Conservation (phyloP, 257 asterid genomes). For the Orobanche coerulescens region DNA sequence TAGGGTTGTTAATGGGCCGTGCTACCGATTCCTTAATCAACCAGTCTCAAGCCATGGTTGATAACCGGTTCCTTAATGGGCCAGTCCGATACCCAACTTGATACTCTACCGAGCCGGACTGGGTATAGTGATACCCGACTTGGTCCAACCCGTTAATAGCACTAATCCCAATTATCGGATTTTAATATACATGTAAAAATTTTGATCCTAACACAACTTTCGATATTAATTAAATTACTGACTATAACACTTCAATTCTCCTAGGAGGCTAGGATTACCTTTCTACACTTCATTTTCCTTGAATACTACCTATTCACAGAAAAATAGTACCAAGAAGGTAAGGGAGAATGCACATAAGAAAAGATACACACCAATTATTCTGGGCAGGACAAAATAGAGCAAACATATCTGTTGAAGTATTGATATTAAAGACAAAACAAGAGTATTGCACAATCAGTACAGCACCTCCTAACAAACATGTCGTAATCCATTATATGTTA, state of each 20-base stretch:
- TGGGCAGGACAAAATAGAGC: neutral
- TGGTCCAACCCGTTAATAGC: too few species aligned
- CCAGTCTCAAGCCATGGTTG: too few species aligned
- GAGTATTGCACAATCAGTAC: neutral
- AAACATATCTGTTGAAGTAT: neutral
- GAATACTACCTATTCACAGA: neutral
- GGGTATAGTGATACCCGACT: too few species aligned
- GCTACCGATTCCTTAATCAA: too few species aligned
- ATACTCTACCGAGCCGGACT: too few species aligned
- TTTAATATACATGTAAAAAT: neutral
- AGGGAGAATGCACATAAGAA: neutral
- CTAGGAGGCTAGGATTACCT: neutral
- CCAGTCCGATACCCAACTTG: too few species aligned
- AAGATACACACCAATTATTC: neutral
- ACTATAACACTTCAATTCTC: neutral
- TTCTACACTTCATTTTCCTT: neutral
- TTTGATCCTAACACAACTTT: neutral
- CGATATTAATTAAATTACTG: neutral
- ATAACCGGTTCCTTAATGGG: too few species aligned
- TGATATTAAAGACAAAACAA: neutral
- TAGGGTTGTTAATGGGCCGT: too few species aligned
- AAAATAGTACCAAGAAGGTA: neutral
- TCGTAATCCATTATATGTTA: slow-evolving; percentile 11
- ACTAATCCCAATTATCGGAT: too few species aligned
- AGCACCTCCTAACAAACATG: neutral